These are phyloP conservation scores for Eucommia ulmoides DNA, from an alignment of 257 asterid genomes.

Conservation along the genomic window DNA sequence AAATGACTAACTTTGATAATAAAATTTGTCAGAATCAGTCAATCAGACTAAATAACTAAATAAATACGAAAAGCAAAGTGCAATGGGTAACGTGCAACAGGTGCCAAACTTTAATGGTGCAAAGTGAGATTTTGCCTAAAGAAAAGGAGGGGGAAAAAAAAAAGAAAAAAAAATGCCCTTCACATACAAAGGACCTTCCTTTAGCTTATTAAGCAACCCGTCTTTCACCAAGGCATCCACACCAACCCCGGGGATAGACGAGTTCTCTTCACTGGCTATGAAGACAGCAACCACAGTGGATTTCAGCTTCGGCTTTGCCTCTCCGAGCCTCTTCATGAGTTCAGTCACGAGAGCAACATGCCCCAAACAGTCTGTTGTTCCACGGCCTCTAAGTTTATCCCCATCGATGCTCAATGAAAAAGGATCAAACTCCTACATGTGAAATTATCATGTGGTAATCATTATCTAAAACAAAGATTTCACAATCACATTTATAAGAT, in stretches of 20 bases:
- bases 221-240: constrained; percentile 89
- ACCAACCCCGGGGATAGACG: constrained; percentile 93
- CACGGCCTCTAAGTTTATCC: constrained; percentile 90
- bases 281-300: constrained; percentile 93
- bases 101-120: no score
- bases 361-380: constrained; percentile 95
- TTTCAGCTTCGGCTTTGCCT: constrained; percentile 61
- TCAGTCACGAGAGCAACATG: constrained; percentile 95
- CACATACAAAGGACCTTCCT: constrained; percentile 82
- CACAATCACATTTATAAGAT: no score
- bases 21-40: no score
- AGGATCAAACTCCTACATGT: constrained; percentile 85
- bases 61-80: no score
- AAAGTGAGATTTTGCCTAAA: no score
- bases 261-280: constrained; percentile 96
- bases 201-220: constrained; percentile 69
- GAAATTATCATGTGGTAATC: constrained; percentile 3
- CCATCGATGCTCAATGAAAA: constrained; percentile 74
- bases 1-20: no score
- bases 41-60: no score
- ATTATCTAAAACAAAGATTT: constrained; percentile 1
- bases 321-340: constrained; percentile 70
- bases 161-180: neutral
- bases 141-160: no score
- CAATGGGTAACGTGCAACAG: no score